A percentile compares a stretch with the other conserved stretches of the same genome.
Evolutionary conservation across 371 early-diverging fungal genomes (phyloP).

Genomic region (Sporodiniella umbellata): DNA sequence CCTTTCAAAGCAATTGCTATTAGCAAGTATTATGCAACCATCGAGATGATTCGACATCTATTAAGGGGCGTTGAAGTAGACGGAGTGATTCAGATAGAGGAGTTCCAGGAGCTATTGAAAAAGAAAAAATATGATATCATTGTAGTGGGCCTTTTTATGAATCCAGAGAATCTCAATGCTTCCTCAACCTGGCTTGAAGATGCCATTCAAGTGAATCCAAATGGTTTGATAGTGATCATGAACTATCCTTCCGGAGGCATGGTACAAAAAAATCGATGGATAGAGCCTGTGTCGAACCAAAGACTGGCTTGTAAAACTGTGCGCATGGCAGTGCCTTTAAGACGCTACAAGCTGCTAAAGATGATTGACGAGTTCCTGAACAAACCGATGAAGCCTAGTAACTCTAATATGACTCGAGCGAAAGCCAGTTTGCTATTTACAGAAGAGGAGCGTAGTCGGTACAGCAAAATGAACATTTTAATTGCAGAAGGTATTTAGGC

Average conservation of each 20-base stretch:
- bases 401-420: slow-evolving; percentile 3
- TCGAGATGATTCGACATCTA: slow-evolving; percentile 29
- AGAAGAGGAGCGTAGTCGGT: slow-evolving; percentile 28
- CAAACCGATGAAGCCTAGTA: slow-evolving; percentile 1
- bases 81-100: slow-evolving; percentile 22
- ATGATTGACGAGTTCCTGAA: slow-evolving; percentile 29
- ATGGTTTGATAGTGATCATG: slow-evolving; percentile 27
- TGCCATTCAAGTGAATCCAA: slow-evolving; percentile 10
- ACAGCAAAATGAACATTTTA: slow-evolving; percentile 35
- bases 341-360: slow-evolving; percentile 43
- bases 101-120: slow-evolving; percentile 10
- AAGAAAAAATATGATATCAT: slow-evolving; percentile 27
- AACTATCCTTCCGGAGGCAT: slow-evolving; percentile 37
- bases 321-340: slow-evolving; percentile 51
- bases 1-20: slow-evolving; percentile 34
- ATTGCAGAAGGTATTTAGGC: slow-evolving; percentile 34
- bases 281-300: slow-evolving; percentile 14
- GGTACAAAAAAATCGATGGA: slow-evolving; percentile 11
- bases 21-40: slow-evolving; percentile 23
- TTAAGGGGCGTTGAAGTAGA: slow-evolving; percentile 25
- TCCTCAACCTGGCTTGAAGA: slow-evolving; percentile 20
- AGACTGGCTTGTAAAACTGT: slow-evolving; percentile 23
- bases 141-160: slow-evolving; percentile 33
- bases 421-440: slow-evolving; percentile 15
- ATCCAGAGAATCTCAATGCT: slow-evolving; percentile 6